phyloP scores from a whole-genome alignment of 768 basidiomycete genomes.

The Boletus huronensis region DNA sequence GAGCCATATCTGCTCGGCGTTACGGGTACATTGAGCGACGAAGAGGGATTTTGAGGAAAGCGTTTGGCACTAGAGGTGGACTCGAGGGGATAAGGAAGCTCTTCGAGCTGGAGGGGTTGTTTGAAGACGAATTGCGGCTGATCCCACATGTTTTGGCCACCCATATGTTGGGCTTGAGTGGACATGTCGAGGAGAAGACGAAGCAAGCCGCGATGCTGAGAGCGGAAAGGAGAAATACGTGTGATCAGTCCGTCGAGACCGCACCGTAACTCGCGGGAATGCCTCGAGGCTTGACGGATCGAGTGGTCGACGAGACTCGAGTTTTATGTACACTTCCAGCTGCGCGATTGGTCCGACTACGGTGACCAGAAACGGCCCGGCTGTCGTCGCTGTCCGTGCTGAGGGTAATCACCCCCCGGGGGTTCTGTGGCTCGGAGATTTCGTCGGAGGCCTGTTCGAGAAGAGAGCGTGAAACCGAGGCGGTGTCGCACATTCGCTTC shows the following conservation, averaged over 20 bases:
- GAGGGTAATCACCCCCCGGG: not conserved
- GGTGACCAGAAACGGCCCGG: conserved; percentile 6
- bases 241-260: conserved; percentile 6
- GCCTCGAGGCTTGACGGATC: not conserved
- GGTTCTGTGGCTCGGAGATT: not conserved
- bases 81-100: conserved; percentile 21
- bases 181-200: conserved; percentile 19
- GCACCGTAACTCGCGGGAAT: not conserved
- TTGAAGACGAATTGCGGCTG: conserved; percentile 11
- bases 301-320: not conserved
- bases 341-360: not conserved
- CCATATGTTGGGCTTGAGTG: conserved; percentile 14
- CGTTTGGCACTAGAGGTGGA: not conserved
- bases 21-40: not conserved
- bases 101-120: conserved; percentile 29
- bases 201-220: not conserved
- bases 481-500: too few species aligned
- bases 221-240: not conserved
- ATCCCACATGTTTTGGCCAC: conserved; percentile 17
- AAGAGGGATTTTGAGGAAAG: conserved; percentile 1
- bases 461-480: too few species aligned
- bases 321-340: conserved; percentile 18
- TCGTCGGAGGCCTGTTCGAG: not conserved
- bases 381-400: conserved; percentile 2
- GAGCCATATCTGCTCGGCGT: conserved; percentile 7